Evolutionary conservation across 345 rosid genomes (phyloP).

Genomic region (Salix udensis): DNA sequence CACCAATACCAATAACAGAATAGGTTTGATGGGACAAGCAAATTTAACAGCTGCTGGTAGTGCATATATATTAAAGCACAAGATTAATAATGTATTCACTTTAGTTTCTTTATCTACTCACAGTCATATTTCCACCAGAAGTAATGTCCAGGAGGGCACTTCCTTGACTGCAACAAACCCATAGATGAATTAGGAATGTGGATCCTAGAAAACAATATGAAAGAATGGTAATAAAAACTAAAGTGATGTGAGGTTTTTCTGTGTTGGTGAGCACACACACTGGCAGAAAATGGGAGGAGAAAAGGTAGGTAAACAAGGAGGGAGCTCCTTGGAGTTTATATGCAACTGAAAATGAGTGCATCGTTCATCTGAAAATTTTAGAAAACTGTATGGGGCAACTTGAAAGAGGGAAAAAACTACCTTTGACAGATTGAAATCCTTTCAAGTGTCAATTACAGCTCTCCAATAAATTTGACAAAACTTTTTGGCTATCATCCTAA

Average conservation of each 20-base stretch:
- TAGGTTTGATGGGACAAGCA: background rate
- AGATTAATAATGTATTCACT: background rate
- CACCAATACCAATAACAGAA: background rate
- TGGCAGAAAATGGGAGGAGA: too few relatives aligned
- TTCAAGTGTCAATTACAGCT: background rate
- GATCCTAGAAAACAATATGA: conserved; percentile 6
- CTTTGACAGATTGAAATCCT: background rate
- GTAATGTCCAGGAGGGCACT: conserved; percentile 62
- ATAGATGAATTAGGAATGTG: conserved; percentile 9
- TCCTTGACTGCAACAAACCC: conserved; percentile 62
- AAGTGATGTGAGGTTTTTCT: background rate
- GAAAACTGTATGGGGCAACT: too few relatives aligned
- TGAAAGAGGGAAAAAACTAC: background rate
- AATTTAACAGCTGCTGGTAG: background rate
- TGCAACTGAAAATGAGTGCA: too few relatives aligned
- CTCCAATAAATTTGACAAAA: too few relatives aligned
- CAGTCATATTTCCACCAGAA: conserved; percentile 78
- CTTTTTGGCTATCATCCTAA: too few relatives aligned
- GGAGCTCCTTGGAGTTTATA: too few relatives aligned
- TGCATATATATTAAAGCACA: background rate
- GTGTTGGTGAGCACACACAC: too few relatives aligned
- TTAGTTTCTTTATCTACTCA: conserved; percentile 30
- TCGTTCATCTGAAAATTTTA: too few relatives aligned
- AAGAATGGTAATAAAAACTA: background rate
- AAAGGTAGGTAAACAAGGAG: too few relatives aligned